These are phyloP conservation scores for Pseudogymnoascus sp. DNA, from an alignment of 2,329 filamentous ascomycete genomes.

Conservation along the genomic window DNA sequence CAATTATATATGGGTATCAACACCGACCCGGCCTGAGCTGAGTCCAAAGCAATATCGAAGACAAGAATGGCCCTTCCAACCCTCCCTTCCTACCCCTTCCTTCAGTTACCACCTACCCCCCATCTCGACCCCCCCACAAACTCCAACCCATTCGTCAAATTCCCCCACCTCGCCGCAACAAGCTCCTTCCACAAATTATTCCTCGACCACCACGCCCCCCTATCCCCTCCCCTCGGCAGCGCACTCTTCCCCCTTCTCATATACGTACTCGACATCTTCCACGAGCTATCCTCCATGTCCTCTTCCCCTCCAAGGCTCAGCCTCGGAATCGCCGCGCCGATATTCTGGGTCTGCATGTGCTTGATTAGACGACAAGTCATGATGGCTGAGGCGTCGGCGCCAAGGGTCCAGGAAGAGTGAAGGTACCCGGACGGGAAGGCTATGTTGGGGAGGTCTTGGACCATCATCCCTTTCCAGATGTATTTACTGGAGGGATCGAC, in stretches of 20 bases:
- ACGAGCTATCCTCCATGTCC: not conserved
- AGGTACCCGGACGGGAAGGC: slow-evolving; percentile 55
- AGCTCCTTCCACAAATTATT: not conserved
- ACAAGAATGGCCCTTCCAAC: not conserved
- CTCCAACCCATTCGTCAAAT: slow-evolving; percentile 5
- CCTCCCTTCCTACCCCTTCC: not conserved
- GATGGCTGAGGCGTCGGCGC: slow-evolving; percentile 47
- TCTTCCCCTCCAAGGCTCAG: slow-evolving; percentile 31
- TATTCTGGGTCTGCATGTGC: slow-evolving; percentile 41
- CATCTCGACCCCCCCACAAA: not conserved
- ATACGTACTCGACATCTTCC: slow-evolving; percentile 4
- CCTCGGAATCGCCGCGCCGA: slow-evolving; percentile 40
- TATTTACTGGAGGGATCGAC: slow-evolving; percentile 41
- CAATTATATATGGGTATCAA: not conserved
- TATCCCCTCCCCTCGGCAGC: not conserved
- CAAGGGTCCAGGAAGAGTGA: slow-evolving; percentile 56
- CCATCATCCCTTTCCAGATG: slow-evolving; percentile 55
- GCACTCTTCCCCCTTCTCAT: not conserved
- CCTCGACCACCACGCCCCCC: slow-evolving; percentile 6
- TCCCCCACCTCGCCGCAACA: not conserved
- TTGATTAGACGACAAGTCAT: slow-evolving; percentile 46
- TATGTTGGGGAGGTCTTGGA: slow-evolving; percentile 57
- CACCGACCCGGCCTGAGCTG: not conserved
- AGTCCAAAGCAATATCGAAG: not conserved
- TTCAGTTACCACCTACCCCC: not conserved